Evolutionary conservation across 202 grass and related monocot species (phyloP).

Genomic region (Bolboschoenoplectus hybrid): DNA sequence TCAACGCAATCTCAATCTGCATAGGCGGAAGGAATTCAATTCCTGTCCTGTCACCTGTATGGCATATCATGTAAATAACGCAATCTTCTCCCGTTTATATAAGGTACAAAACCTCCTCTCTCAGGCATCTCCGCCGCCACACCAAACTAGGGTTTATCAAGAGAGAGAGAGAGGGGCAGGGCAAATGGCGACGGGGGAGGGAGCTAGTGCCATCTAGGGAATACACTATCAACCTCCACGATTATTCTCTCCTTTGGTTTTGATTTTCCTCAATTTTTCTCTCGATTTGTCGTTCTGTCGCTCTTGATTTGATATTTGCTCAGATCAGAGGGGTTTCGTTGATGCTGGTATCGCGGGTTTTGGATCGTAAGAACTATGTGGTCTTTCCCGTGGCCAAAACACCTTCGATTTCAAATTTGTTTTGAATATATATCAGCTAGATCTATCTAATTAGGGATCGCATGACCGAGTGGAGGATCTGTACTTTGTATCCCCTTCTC

Average conservation of each 20-base stretch:
- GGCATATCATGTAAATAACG: too few species aligned
- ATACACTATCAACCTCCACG: too few species aligned
- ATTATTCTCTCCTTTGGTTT: slow-evolving; percentile 29
- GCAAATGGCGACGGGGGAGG: too few species aligned
- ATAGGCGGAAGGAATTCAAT: too few species aligned
- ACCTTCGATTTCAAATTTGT: not conserved
- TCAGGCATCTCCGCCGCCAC: too few species aligned
- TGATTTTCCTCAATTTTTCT: slow-evolving; percentile 32
- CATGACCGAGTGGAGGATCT: slow-evolving; percentile 40
- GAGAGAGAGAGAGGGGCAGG: too few species aligned
- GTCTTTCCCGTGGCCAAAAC: slow-evolving; percentile 32
- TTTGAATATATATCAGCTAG: slow-evolving; percentile 33
- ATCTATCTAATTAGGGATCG: slow-evolving; percentile 21
- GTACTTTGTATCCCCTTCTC: slow-evolving; percentile 12
- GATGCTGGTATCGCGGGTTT: slow-evolving; percentile 29
- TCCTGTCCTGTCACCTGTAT: too few species aligned
- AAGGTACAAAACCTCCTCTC: too few species aligned
- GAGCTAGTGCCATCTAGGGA: too few species aligned
- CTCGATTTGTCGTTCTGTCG: not conserved
- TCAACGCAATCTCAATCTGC: too few species aligned
- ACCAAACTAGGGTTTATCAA: too few species aligned
- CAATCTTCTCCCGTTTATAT: too few species aligned
- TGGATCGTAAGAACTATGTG: slow-evolving; percentile 40
- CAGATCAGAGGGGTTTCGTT: not conserved
- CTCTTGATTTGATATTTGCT: not conserved